Conservation (phyloP, 1,139 yeast species). For the Wickerhamiella infanticola region DNA sequence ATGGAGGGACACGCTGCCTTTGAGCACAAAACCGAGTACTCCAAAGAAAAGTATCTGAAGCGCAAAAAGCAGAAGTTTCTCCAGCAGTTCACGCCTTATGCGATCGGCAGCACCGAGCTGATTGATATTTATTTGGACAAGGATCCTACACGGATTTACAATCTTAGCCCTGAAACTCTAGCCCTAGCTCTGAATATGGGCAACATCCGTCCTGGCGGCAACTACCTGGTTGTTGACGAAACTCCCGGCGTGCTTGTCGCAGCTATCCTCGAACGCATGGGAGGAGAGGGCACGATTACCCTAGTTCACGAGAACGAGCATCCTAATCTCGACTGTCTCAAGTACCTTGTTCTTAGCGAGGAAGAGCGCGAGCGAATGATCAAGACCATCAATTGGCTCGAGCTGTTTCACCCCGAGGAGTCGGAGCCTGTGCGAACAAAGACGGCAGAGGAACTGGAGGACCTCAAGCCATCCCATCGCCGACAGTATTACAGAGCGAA, state of each 20-base stretch:
- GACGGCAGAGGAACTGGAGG: slow-evolving; percentile 33
- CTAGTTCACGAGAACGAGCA: slow-evolving; percentile 87
- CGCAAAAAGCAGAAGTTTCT: slow-evolving; percentile 86
- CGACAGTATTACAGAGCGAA: slow-evolving; percentile 54
- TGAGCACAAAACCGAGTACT: slow-evolving; percentile 72
- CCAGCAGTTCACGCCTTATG: slow-evolving; percentile 69
- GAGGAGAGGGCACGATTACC: slow-evolving; percentile 61
- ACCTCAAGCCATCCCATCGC: slow-evolving; percentile 43
- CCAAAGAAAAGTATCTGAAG: slow-evolving; percentile 82
- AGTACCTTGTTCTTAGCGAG: slow-evolving; percentile 42
- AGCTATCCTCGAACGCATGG: slow-evolving; percentile 82
- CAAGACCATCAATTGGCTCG: slow-evolving; percentile 61
- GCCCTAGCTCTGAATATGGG: slow-evolving; percentile 64
- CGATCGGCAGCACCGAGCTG: slow-evolving; percentile 61
- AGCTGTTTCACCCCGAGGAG: slow-evolving; percentile 62
- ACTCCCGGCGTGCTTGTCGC: slow-evolving; percentile 76
- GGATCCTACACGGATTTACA: slow-evolving; percentile 59
- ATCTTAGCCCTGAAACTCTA: slow-evolving; percentile 68
- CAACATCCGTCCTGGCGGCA: slow-evolving; percentile 79
- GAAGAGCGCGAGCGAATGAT: slow-evolving; percentile 40
- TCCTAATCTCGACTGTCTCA: slow-evolving; percentile 58
- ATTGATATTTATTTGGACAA: slow-evolving; percentile 58
- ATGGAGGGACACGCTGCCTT: slow-evolving; percentile 75
- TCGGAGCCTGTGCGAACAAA: slow-evolving; percentile 33
- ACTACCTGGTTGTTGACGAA: slow-evolving; percentile 76